A percentile compares a stretch with the other conserved stretches of the same genome.
These are phyloP conservation scores for Coprinopsis sp. DNA, from an alignment of 768 basidiomycete species.

Conservation along the genomic window DNA sequence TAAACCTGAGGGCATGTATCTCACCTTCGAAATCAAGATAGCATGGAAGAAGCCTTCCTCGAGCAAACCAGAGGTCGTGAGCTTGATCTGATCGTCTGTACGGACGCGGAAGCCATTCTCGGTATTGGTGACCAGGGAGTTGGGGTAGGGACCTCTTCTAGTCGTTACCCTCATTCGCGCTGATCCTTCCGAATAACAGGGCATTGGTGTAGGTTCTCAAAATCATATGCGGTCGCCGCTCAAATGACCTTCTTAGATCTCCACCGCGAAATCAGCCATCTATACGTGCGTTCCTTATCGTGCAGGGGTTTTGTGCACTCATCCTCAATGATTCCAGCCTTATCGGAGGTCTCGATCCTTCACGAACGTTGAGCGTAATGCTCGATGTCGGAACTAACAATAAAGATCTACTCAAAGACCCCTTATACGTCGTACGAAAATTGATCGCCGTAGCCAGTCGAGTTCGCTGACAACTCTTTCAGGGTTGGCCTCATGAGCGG, in stretches of 20 bases:
- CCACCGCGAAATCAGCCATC: conserved; percentile 72
- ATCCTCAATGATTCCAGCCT: conserved; percentile 32
- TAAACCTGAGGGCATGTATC: conserved; percentile 70
- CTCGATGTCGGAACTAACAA: conserved; percentile 81
- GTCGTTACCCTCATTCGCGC: neutral
- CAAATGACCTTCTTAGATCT: conserved; percentile 42
- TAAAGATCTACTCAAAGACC: conserved; percentile 53
- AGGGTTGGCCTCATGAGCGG: conserved; percentile 74
- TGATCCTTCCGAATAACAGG: conserved; percentile 21
- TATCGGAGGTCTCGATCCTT: conserved; percentile 63
- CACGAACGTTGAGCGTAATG: conserved; percentile 51
- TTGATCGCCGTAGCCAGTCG: neutral
- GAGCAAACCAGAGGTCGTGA: conserved; percentile 56
- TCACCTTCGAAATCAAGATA: conserved; percentile 56
- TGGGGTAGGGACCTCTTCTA: conserved; percentile 36
- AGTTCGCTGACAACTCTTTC: neutral
- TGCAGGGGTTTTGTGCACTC: neutral
- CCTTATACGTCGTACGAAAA: conserved; percentile 59
- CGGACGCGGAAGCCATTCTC: conserved; percentile 82
- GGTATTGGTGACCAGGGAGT: conserved; percentile 69
- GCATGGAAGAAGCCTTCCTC: conserved; percentile 75
- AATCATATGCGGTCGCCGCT: neutral
- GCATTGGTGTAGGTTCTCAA: conserved; percentile 44
- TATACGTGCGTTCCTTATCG: conserved; percentile 48
- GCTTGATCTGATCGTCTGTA: conserved; percentile 77